phyloP scores from a whole-genome alignment of 176 grass and related monocot genomes.

The Triticum urartu region DNA sequence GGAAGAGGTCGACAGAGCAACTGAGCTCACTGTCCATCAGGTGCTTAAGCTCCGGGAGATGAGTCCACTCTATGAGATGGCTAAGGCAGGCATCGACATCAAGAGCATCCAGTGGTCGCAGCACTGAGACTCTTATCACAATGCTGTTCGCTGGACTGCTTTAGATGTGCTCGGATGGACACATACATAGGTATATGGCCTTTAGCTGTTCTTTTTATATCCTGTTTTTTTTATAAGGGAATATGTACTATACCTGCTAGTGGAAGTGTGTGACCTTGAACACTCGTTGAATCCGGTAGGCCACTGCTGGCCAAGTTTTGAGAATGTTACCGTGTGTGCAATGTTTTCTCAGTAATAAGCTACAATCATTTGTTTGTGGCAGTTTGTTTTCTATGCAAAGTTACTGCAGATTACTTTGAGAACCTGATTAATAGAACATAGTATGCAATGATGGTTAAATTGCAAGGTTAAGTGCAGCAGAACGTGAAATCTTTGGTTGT shows the following conservation, averaged over 20 bases:
- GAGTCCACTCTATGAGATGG: conserved; percentile 99
- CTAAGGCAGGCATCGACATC: conserved; percentile 82
- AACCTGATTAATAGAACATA: background rate
- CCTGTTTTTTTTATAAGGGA: conserved; percentile 19
- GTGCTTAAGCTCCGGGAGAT: conserved; percentile 91
- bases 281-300: background rate
- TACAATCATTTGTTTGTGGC: background rate
- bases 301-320: conserved; percentile 12
- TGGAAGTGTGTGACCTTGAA: background rate
- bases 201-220: conserved; percentile 30
- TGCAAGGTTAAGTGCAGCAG: background rate
- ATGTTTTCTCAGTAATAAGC: background rate
- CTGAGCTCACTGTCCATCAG: conserved; percentile 74
- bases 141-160: background rate
- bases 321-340: background rate
- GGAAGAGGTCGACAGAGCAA: conserved; percentile 79
- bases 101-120: conserved; percentile 94
- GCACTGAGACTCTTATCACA: conserved; percentile 43
- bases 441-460: background rate
- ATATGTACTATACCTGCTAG: conserved; percentile 9
- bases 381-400: background rate
- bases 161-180: background rate
- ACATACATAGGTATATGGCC: conserved; percentile 40
- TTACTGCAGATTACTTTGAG: background rate
- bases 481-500: background rate